These are phyloP conservation scores for Raddia guianensis DNA, from an alignment of 176 grass and related monocot genomes.

Conservation along the genomic window DNA sequence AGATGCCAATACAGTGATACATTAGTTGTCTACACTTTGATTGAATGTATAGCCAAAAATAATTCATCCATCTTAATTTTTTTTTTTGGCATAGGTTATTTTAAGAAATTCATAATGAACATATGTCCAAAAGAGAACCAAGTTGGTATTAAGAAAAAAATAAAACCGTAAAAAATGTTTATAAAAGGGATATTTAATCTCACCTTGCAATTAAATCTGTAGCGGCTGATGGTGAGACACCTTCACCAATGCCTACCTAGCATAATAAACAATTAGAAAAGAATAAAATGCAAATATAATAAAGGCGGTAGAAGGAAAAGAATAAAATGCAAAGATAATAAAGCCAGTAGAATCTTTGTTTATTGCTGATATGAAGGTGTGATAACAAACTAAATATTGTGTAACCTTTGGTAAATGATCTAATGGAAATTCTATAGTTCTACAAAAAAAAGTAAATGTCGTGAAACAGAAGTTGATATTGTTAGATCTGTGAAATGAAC, in stretches of 20 bases:
- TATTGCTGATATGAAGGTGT: not conserved
- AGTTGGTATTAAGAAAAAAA: slow-evolving; percentile 19
- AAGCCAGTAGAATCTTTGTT: not conserved
- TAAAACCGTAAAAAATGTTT: not conserved
- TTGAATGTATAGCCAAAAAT: slow-evolving; percentile 22
- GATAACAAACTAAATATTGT: slow-evolving; percentile 18
- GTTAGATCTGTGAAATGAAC: no score
- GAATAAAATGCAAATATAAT: slow-evolving; percentile 22
- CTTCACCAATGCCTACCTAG: slow-evolving; percentile 98
- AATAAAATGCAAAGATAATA: slow-evolving; percentile 25
- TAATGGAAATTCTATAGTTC: no score
- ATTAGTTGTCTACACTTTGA: not conserved
- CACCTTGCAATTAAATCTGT: slow-evolving; percentile 95
- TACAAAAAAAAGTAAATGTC: not conserved
- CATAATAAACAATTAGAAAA: slow-evolving; percentile 42
- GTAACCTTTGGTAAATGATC: no score
- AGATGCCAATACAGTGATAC: not conserved
- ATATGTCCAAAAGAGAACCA: slow-evolving; percentile 35
- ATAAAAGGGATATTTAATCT: slow-evolving; percentile 25
- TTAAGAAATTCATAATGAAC: slow-evolving; percentile 20
- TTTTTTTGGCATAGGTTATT: not conserved
- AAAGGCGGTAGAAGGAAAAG: not conserved
- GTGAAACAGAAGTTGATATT: slow-evolving; percentile 25
- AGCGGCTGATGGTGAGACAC: slow-evolving; percentile 98
- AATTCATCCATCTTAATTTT: not conserved